Evolutionary conservation across 139 green algal species (phyloP).

Genomic region (Haematococcus lacustris): DNA sequence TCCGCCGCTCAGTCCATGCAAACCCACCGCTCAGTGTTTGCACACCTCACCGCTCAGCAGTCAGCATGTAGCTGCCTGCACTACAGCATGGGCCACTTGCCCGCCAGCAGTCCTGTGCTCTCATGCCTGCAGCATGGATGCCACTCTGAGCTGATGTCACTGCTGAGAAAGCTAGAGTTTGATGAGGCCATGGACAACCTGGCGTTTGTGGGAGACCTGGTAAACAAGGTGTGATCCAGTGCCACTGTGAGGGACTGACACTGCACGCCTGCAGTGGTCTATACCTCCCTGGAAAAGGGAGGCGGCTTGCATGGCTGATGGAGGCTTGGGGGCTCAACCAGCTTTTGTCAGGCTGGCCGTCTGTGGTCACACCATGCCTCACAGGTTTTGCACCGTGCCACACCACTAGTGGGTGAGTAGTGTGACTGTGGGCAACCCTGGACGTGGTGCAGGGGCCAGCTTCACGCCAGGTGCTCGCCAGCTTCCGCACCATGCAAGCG

Average conservation of each 20-base stretch:
- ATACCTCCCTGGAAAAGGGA: background rate
- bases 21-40: no score
- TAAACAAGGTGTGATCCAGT: slow-evolving; percentile 41
- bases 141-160: background rate
- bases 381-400: no score
- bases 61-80: no score
- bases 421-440: no score
- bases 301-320: background rate
- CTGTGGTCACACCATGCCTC: background rate
- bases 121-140: slow-evolving; percentile 3
- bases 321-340: background rate
- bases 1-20: no score
- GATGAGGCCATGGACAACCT: slow-evolving; percentile 33
- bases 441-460: slow-evolving; percentile 12
- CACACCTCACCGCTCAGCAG: no score
- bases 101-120: no score
- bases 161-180: background rate
- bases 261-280: background rate
- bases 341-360: background rate
- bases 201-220: slow-evolving; percentile 50
- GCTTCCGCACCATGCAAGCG: slow-evolving; percentile 9
- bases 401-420: no score
- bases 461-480: slow-evolving; percentile 21
- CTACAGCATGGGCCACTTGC: no score
- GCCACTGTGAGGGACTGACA: background rate